Percentiles rank a stretch among this genome's conserved stretches.
Evolutionary conservation across 2,329 filamentous ascomycete species (phyloP).

Genomic region (Decorospora gaudefroyi): DNA sequence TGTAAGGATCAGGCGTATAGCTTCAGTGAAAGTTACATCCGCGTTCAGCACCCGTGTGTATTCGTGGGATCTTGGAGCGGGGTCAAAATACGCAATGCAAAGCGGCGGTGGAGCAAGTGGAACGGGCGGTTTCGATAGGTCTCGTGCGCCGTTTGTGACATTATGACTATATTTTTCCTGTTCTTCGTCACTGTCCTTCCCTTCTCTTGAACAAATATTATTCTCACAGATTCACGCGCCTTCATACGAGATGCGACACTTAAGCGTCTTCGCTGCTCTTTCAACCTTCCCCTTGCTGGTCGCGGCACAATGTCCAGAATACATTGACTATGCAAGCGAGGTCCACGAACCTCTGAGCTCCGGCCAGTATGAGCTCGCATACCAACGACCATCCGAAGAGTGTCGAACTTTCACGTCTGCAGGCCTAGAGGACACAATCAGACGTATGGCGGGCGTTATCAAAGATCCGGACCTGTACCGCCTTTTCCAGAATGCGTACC

Average conservation of each 20-base stretch:
- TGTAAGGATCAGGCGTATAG: conserved; percentile 17
- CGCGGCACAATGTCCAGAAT: conserved; percentile 51
- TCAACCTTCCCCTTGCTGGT: conserved; percentile 30
- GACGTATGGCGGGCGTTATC: conserved; percentile 47
- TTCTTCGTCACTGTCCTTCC: background rate
- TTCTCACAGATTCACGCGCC: background rate
- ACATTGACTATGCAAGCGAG: conserved; percentile 49
- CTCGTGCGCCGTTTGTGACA: background rate
- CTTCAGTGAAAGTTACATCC: conserved; percentile 35
- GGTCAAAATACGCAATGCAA: conserved; percentile 33
- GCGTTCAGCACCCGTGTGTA: conserved; percentile 19
- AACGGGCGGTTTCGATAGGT: conserved; percentile 7
- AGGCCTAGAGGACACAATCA: conserved; percentile 49
- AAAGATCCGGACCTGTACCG: conserved; percentile 65
- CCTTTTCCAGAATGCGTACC: conserved; percentile 73
- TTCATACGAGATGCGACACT: conserved; percentile 32
- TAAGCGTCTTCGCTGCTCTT: conserved; percentile 18
- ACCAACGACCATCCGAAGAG: conserved; percentile 50
- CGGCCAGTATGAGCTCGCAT: conserved; percentile 53
- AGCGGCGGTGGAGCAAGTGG: conserved; percentile 16
- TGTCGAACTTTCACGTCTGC: conserved; percentile 56
- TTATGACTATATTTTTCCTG: conserved; percentile 1
- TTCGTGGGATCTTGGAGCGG: conserved; percentile 37
- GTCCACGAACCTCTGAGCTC: conserved; percentile 52
- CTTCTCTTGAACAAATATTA: background rate